Percentiles rank a stretch among this genome's conserved stretches.
Conservation (phyloP, 1,284 basidiomycete genomes). For the Tilletia walkeri region DNA sequence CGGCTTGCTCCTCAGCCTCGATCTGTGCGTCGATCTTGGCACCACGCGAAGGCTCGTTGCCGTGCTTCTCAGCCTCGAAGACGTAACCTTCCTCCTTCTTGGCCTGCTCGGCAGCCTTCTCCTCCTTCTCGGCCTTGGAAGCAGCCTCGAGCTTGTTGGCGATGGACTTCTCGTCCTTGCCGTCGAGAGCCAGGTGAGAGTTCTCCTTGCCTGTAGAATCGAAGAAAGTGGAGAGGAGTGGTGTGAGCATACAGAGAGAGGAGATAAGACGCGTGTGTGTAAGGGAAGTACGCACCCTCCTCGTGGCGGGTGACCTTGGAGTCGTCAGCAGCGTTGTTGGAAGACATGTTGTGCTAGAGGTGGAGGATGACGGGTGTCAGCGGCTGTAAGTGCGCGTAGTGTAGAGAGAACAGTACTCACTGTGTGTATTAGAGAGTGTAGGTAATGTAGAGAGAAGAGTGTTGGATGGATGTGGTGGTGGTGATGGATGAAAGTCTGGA, state of each 20-base stretch:
- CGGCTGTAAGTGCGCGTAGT: neutral
- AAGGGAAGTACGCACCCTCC: neutral
- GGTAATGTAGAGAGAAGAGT: too few species aligned
- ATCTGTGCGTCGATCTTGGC: slow-evolving; percentile 67
- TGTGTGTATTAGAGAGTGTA: too few species aligned
- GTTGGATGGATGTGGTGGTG: too few species aligned
- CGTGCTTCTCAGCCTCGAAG: slow-evolving; percentile 56
- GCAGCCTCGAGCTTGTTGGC: slow-evolving; percentile 51
- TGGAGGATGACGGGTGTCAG: neutral
- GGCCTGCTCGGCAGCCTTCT: slow-evolving; percentile 30
- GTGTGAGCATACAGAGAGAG: neutral
- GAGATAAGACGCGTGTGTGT: neutral
- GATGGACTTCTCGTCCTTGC: slow-evolving; percentile 48
- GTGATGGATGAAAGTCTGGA: too few species aligned
- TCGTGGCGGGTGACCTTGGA: neutral
- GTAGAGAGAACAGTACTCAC: neutral
- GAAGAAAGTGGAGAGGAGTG: neutral
- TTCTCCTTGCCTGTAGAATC: slow-evolving; percentile 31
- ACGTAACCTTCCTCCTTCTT: slow-evolving; percentile 36
- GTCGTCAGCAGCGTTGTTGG: slow-evolving; percentile 10
- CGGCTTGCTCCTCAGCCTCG: slow-evolving; percentile 56
- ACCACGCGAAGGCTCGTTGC: slow-evolving; percentile 66
- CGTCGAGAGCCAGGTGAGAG: slow-evolving; percentile 44
- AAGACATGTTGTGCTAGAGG: neutral
- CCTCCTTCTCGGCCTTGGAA: slow-evolving; percentile 43